Percentiles rank a stretch among this genome's conserved stretches.
phyloP scores from a whole-genome alignment of 192 early-diverging fungal species.

The Obelidium mucronatum region DNA sequence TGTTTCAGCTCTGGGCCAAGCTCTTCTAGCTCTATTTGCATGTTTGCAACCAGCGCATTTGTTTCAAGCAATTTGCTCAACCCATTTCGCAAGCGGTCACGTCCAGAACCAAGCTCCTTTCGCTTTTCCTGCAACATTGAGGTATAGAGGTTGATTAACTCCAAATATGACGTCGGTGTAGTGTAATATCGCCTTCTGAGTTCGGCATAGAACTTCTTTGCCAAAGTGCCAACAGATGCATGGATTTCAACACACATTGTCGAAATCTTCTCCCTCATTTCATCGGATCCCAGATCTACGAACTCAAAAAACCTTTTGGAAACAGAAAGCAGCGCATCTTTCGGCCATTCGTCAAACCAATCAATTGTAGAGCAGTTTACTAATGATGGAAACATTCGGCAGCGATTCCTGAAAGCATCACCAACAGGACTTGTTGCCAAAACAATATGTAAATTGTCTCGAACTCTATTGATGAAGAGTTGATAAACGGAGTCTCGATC shows the following conservation, averaged over 20 bases:
- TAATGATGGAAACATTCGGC: conserved; percentile 66
- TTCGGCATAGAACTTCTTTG: conserved; percentile 59
- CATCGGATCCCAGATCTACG: conserved; percentile 65
- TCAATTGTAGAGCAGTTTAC: conserved; percentile 68
- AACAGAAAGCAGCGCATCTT: conserved; percentile 63
- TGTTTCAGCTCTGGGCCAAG: conserved; percentile 62
- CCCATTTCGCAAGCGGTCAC: conserved; percentile 62
- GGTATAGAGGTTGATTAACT: conserved; percentile 66
- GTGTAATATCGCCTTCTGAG: conserved; percentile 64
- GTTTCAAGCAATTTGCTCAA: conserved; percentile 64
- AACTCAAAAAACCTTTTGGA: conserved; percentile 65
- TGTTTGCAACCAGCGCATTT: conserved; percentile 65
- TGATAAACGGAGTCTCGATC: conserved; percentile 66
- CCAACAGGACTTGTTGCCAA: conserved; percentile 67
- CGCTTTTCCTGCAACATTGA: conserved; percentile 67
- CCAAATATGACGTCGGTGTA: conserved; percentile 66
- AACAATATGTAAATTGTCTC: conserved; percentile 69
- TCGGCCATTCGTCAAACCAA: conserved; percentile 72
- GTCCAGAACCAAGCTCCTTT: conserved; percentile 56
- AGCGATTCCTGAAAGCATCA: conserved; percentile 63
- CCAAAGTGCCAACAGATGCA: conserved; percentile 57
- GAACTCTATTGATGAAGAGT: conserved; percentile 66
- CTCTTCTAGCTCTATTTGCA: conserved; percentile 65
- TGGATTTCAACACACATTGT: conserved; percentile 70
- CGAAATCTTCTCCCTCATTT: conserved; percentile 62